These are phyloP conservation scores for Coemansia sp. DNA, from an alignment of 192 early-diverging fungal species.

Conservation along the genomic window DNA sequence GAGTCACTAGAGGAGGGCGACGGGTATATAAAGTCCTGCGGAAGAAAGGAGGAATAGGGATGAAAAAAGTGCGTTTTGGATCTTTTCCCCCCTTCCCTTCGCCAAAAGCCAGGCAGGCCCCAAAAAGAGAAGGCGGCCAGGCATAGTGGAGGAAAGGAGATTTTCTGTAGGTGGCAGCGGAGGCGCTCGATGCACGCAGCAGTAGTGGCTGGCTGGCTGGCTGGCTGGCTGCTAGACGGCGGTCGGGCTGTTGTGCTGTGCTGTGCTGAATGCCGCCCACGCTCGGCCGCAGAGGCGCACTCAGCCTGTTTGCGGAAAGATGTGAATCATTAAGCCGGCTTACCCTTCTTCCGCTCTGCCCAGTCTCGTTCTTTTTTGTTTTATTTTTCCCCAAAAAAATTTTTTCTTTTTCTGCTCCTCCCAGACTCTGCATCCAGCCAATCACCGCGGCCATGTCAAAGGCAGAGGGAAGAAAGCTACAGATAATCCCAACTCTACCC, in stretches of 20 bases:
- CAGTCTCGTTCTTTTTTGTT: background rate
- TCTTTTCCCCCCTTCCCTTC: background rate
- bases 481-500: no score
- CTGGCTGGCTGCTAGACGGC: no score
- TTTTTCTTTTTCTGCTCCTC: background rate
- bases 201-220: no score
- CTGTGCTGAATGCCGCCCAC: no score
- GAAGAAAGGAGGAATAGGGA: conserved; percentile 3
- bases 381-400: conserved; percentile 3
- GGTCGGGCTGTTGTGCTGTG: no score
- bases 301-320: background rate
- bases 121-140: background rate
- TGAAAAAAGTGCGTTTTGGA: conserved; percentile 3
- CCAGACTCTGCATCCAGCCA: conserved; percentile 6
- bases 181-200: background rate
- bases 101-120: no score
- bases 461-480: no score
- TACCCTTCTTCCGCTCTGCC: background rate
- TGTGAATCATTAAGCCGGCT: conserved; percentile 2
- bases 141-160: background rate
- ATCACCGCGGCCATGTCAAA: background rate
- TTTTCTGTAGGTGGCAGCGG: no score
- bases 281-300: no score
- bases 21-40: conserved; percentile 4
- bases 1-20: conserved; percentile 6